These are phyloP conservation scores for Kwoniella bestiolae DNA, from an alignment of 768 basidiomycete genomes.

Conservation along the genomic window DNA sequence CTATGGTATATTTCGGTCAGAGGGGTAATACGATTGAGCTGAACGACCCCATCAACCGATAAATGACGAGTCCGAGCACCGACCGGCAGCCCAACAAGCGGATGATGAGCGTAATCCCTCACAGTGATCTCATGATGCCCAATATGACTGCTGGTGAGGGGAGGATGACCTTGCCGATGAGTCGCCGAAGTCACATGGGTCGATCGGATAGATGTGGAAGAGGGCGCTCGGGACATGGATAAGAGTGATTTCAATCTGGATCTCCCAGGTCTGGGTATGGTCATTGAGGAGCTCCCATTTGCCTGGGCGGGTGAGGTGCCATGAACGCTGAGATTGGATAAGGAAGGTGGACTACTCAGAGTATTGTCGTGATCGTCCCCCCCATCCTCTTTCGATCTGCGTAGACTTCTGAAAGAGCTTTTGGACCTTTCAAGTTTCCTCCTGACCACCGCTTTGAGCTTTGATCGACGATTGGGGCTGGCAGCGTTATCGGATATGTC, in stretches of 20 bases:
- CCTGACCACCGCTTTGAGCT: conserved; percentile 19
- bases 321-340: too few species aligned
- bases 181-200: background rate
- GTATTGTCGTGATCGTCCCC: background rate
- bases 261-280: conserved; percentile 10
- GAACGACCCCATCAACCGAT: background rate
- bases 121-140: conserved; percentile 4
- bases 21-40: background rate
- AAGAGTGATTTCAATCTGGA: conserved; percentile 23
- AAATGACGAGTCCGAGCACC: background rate
- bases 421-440: conserved; percentile 30
- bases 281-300: too few species aligned
- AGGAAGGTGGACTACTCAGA: background rate
- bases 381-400: conserved; percentile 6
- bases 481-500: conserved; percentile 36
- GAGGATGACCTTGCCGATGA: background rate
- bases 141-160: background rate
- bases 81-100: background rate
- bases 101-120: conserved; percentile 4
- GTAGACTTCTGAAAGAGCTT: conserved; percentile 20
- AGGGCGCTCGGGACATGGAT: conserved; percentile 18
- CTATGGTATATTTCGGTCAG: background rate
- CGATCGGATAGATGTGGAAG: conserved; percentile 21
- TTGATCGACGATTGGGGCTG: conserved; percentile 1
- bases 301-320: too few species aligned